Conservation (phyloP, 2,329 filamentous ascomycete genomes). For the Pseudogymnoascus sp. region DNA sequence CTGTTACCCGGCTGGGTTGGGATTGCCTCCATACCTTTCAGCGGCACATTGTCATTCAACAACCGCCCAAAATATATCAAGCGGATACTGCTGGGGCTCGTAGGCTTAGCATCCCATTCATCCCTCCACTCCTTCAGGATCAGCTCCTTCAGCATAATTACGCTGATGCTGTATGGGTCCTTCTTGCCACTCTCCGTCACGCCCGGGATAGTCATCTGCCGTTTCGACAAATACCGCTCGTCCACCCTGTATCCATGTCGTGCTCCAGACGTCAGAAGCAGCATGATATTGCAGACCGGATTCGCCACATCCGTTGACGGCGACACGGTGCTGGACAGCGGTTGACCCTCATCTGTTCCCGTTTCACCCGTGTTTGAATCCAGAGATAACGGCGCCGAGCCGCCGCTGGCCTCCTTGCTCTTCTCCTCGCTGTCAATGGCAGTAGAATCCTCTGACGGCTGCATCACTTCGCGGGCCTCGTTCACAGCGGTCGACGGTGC, state of each 20-base stretch:
- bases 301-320: conserved; percentile 29
- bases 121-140: conserved; percentile 89
- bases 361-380: background rate
- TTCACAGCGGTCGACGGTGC: background rate
- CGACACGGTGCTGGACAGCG: conserved; percentile 7
- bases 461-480: background rate
- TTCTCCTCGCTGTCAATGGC: conserved; percentile 4
- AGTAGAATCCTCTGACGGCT: background rate
- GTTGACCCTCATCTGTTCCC: background rate
- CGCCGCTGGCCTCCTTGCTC: background rate
- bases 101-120: conserved; percentile 83
- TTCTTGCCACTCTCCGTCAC: conserved; percentile 49
- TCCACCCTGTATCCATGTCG: conserved; percentile 88
- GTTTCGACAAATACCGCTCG: conserved; percentile 73
- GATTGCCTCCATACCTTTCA: conserved; percentile 61
- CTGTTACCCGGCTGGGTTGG: background rate
- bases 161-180: conserved; percentile 83
- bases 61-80: conserved; percentile 88
- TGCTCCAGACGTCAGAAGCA: conserved; percentile 74
- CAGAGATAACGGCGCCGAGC: background rate
- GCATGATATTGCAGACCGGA: conserved; percentile 62
- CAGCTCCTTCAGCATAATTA: conserved; percentile 89
- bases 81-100: conserved; percentile 81
- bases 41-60: conserved; percentile 75
- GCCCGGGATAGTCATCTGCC: conserved; percentile 69